Evolutionary conservation across 805 yeast genomes (phyloP).

Genomic region (Kuraishia ogatae): DNA sequence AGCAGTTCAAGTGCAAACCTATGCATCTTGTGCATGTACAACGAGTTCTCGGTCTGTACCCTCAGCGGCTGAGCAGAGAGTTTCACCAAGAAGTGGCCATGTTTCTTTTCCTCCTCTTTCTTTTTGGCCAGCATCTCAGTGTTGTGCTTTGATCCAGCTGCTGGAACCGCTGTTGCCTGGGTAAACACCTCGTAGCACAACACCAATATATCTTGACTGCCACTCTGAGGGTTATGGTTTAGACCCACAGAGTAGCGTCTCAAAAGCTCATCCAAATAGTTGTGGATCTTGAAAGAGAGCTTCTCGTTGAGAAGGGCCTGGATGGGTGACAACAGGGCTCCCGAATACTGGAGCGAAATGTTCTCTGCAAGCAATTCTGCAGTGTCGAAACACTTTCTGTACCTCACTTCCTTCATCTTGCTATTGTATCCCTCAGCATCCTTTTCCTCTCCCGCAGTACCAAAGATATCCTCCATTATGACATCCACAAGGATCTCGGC

Average conservation of each 20-base stretch:
- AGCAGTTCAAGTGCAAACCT: conserved; percentile 71
- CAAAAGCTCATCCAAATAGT: conserved; percentile 70
- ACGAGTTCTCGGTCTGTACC: conserved; percentile 40
- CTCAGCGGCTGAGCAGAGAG: conserved; percentile 49
- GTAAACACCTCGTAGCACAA: conserved; percentile 67
- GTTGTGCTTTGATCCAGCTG: conserved; percentile 2
- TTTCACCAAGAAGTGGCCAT: conserved; percentile 68
- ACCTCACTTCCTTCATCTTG: conserved; percentile 84
- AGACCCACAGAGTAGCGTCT: conserved; percentile 76
- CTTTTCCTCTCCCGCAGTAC: conserved; percentile 87
- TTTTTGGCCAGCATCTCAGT: conserved; percentile 10
- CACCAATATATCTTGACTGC: conserved; percentile 48
- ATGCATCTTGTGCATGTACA: conserved; percentile 55
- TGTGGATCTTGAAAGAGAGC: conserved; percentile 58
- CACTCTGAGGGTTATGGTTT: conserved; percentile 54
- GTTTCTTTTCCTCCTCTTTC: conserved; percentile 27
- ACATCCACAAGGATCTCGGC: conserved; percentile 54
- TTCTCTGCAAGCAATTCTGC: conserved; percentile 69
- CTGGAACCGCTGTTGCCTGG: conserved; percentile 32
- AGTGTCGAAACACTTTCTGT: conserved; percentile 80
- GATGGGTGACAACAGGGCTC: conserved; percentile 57
- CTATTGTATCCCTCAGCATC: conserved; percentile 88
- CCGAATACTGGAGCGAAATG: conserved; percentile 50
- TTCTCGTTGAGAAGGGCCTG: conserved; percentile 54
- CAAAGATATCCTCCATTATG: conserved; percentile 89